Base-by-base conservation (phyloP, 495 filamentous ascomycete genomes). In the Aspergillus indologenus region DNA sequence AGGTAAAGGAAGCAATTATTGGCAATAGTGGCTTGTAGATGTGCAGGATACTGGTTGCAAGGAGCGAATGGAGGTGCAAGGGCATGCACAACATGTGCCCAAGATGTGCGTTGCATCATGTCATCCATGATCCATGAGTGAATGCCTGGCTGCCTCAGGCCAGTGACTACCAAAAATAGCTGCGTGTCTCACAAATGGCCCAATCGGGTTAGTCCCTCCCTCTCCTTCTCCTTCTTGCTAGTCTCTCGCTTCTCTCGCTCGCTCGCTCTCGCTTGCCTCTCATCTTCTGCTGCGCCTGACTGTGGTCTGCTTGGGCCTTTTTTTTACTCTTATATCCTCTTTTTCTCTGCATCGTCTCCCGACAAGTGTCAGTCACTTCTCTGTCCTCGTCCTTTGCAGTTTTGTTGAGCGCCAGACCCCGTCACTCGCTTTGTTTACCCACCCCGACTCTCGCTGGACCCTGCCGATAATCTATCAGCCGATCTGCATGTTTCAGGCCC, bases 381-480 rank as follows among this genome's bases (percentile, higher is more conserved):
- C 18, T 9, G 14, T 29, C 34, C 43, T 29, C 45, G 20, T 24
- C 43, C n/a, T 15, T 31, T 31, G 46, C 26, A 44, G 15, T 53
- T 40, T 24, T 55, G 54, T 4, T 19, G 31, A 26, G 46, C 53
- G 14, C 42, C 44, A 20, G 14, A 34, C 17, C 47, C 57, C 50
- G 65, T 67, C 65, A 56, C 65, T 68, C 65, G 62, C 65, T 68
- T 58, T 68, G 65, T 67, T 67, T 67, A 67, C 61, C 34, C 53
- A 42, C 57, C 9, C 26, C 42, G 34, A 26, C 56, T 49, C 59
- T 56, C 19, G 53, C 51, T 53, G 61, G 46, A 51, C 55, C 59
- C 56, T 51, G 53, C 54, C 45, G 51, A 56, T 45, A 54, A 58
- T 51, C 56, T 54, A 64, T 67, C 54, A 60, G 54, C 53, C 59